phyloP scores from a whole-genome alignment of 2,329 filamentous ascomycete species.

The Pyrenophora seminiperda region DNA sequence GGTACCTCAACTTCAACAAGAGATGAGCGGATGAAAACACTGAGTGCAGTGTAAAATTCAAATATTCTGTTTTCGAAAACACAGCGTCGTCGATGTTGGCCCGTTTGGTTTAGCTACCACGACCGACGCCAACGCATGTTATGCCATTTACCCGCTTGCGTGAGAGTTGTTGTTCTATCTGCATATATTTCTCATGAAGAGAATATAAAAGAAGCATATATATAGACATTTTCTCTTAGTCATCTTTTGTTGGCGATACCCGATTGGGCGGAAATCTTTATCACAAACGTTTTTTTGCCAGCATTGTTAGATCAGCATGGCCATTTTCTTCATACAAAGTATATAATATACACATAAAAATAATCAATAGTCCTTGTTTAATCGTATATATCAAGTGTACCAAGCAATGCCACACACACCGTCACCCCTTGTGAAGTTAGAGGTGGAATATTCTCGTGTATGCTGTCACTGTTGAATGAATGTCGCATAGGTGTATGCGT shows the following conservation, averaged over 20 bases:
- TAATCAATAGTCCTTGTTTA: no score
- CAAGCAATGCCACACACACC: no score
- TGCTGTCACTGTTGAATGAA: no score
- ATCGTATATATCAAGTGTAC: no score
- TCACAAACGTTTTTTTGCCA: slow-evolving; percentile 5
- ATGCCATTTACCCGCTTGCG: no score
- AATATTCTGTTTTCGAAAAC: neutral
- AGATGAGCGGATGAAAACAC: slow-evolving; percentile 26
- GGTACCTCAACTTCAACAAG: slow-evolving; percentile 55
- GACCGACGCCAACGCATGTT: no score
- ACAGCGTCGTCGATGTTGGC: no score
- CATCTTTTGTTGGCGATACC: neutral
- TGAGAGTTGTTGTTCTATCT: neutral
- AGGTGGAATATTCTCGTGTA: no score
- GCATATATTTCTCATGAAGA: neutral
- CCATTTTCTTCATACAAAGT: slow-evolving; percentile 1
- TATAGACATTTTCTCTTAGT: slow-evolving; percentile 10
- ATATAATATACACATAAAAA: neutral
- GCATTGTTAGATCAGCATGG: neutral
- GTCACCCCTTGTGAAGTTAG: no score
- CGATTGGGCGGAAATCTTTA: slow-evolving; percentile 21
- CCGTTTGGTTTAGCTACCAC: neutral
- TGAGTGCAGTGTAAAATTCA: neutral
- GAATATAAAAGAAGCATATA: neutral
- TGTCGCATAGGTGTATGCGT: no score